Base-by-base conservation (phyloP, 495 filamentous ascomycete species). In the Penicillium verhagenii region DNA sequence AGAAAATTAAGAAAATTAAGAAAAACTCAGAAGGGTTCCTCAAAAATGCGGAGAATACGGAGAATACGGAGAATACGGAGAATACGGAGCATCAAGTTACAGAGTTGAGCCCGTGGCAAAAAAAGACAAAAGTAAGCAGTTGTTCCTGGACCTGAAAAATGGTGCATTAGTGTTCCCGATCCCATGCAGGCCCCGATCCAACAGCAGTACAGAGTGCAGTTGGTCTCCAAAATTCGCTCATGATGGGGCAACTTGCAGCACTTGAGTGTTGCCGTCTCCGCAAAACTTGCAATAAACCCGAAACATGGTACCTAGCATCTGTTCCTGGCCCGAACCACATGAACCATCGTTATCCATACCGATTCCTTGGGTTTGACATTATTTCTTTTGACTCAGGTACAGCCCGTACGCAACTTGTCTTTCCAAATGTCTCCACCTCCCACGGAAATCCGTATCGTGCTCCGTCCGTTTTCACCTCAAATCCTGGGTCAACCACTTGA, bases 271-370 rank as follows among this genome's bases (percentile, higher is more conserved):
- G 20, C 20, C 23, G 42, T 26, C 42, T 45, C 42, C 45, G 45
- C 45, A 9, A 33, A 16, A 19, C 19, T n/a, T 35, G 28, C 7
- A 31, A 18, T 42, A 23, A 20, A 31, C 18, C 42, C 26, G 25
- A 42, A 52, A 48, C 50, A 33, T 43, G 52, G 57, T 39, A 33
- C 29, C 11, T 43, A 47, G 57, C 31, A 33, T 13, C 11, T 33
- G 29, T 33, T 40, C 48, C 47, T 20, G 24, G 25, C 11, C 42
- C 6, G 14, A 25, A 16, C 23, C 42, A 45, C 28, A 53, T 45
- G 58, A 60, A 60, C 58, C 47, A 59, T 46, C 37, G 29, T 31
- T 25, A 49, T 49, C 42, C 47, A 53, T 52, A 54, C 57, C 56
- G 33, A 42, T 24, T 47, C 50, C 50, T 24, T 53, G 44, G 50